These are phyloP conservation scores for Phytophthora pistaciae DNA, from an alignment of 352 stramenopile genomes.

Conservation along the genomic window DNA sequence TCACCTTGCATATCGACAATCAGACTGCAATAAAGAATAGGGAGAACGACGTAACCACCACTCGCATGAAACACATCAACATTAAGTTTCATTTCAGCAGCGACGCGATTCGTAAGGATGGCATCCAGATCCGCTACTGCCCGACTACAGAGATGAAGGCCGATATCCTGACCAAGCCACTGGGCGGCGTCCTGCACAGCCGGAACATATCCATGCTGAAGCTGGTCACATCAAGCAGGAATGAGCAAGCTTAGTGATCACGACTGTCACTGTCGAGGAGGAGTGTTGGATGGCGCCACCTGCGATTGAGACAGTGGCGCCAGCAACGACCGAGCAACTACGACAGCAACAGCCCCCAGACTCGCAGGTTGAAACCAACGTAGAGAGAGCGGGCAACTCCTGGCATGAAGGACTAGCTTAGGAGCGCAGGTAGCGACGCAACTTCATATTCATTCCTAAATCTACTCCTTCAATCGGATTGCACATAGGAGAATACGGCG, in stretches of 20 bases:
- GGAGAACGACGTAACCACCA: slow-evolving; percentile 8
- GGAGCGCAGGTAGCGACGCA: neutral
- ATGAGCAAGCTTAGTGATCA: too few species aligned
- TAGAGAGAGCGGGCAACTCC: neutral
- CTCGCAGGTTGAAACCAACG: neutral
- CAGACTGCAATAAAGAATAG: slow-evolving; percentile 19
- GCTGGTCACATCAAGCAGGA: too few species aligned
- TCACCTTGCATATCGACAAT: slow-evolving; percentile 10
- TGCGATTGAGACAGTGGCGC: neutral
- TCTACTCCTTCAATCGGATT: too few species aligned
- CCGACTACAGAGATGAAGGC: neutral
- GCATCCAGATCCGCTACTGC: neutral
- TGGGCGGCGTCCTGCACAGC: too few species aligned
- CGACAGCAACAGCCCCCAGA: neutral
- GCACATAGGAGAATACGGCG: too few species aligned
- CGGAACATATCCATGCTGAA: too few species aligned
- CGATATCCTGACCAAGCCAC: neutral
- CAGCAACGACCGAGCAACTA: neutral
- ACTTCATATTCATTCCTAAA: neutral
- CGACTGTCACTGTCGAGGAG: too few species aligned
- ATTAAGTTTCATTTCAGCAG: slow-evolving; percentile 28
- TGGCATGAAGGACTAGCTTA: neutral
- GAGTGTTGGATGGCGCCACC: neutral
- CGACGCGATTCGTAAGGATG: neutral
- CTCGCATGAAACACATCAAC: slow-evolving; percentile 22